Conservation (phyloP, 2,329 filamentous ascomycete genomes). For the Colletotrichum eremochloae region DNA sequence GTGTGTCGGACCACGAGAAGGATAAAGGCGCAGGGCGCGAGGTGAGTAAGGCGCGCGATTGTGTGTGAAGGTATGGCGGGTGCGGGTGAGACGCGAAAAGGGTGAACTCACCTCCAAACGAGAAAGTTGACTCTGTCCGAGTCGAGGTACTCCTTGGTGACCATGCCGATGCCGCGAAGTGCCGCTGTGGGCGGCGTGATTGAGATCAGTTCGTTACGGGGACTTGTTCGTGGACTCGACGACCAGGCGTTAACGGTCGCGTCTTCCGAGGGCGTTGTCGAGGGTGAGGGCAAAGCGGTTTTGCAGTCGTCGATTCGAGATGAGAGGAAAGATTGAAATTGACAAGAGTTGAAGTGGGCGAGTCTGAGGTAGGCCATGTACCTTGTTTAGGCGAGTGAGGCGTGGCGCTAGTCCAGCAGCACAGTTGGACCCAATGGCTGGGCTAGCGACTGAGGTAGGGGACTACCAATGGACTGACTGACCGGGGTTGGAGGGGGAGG, state of each 20-base stretch:
- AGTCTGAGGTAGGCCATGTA: slow-evolving; percentile 41
- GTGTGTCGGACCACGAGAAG: slow-evolving; percentile 4
- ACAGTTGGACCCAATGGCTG: slow-evolving; percentile 28
- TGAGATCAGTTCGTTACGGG: slow-evolving; percentile 17
- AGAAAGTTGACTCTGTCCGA: slow-evolving; percentile 78
- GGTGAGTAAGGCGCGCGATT: slow-evolving; percentile 32
- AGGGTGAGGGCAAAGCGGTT: slow-evolving; percentile 26
- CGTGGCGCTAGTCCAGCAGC: slow-evolving; percentile 41
- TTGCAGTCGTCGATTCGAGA: slow-evolving; percentile 41
- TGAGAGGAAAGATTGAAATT: slow-evolving; percentile 40
- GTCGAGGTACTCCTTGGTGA: slow-evolving; percentile 75
- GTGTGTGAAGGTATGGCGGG: slow-evolving; percentile 25
- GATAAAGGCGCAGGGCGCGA: slow-evolving; percentile 11
- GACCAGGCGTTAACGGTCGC: slow-evolving; percentile 19
- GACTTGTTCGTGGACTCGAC: slow-evolving; percentile 12
- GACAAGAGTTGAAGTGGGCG: slow-evolving; percentile 41
- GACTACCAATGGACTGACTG: slow-evolving; percentile 6
- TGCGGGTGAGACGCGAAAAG: slow-evolving; percentile 44
- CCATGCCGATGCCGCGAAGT: slow-evolving; percentile 44
- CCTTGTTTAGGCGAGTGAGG: slow-evolving; percentile 43
- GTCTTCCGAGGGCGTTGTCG: slow-evolving; percentile 32
- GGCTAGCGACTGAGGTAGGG: slow-evolving; percentile 21
- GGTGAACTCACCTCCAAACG: slow-evolving; percentile 74
- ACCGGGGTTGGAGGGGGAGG: slow-evolving; percentile 2
- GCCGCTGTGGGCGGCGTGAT: slow-evolving; percentile 42